A percentile compares a stretch with the other conserved stretches of the same genome.
These are phyloP conservation scores for Colletotrichum musicola DNA, from an alignment of 2,329 filamentous ascomycete species.

Conservation along the genomic window DNA sequence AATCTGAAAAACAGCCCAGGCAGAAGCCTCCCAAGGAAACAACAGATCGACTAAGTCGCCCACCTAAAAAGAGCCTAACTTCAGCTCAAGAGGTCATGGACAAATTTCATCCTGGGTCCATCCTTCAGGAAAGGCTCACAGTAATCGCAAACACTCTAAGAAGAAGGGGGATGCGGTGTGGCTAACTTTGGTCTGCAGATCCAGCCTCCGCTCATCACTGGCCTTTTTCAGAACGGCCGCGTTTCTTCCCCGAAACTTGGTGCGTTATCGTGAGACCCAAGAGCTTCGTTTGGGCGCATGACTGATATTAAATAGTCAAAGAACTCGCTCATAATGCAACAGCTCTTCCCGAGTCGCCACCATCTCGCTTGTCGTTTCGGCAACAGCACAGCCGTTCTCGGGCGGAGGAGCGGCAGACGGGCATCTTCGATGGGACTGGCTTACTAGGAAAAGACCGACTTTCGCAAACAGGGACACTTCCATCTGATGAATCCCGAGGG, in stretches of 20 bases:
- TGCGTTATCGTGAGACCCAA: constrained; percentile 37
- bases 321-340: constrained; percentile 39
- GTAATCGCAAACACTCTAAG: constrained; percentile 41
- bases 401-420: constrained; percentile 39
- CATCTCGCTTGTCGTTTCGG: neutral
- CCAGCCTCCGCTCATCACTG: constrained; percentile 51
- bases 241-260: constrained; percentile 46
- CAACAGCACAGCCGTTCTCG: constrained; percentile 39
- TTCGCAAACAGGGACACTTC: neutral
- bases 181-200: constrained; percentile 46
- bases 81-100: constrained; percentile 63
- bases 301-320: neutral
- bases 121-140: constrained; percentile 56
- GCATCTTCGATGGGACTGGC: constrained; percentile 20
- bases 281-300: neutral
- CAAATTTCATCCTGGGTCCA: constrained; percentile 67
- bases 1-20: constrained; percentile 51
- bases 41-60: constrained; percentile 38
- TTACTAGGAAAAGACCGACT: neutral
- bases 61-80: constrained; percentile 44
- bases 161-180: neutral
- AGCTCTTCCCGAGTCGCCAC: constrained; percentile 31
- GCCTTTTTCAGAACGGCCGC: constrained; percentile 59
- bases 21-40: constrained; percentile 43
- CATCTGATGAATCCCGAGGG: neutral